A percentile compares a stretch with the other conserved stretches of the same genome.
These are phyloP conservation scores for Pascua sp. DNA, from an alignment of 1,284 basidiomycete genomes.

Conservation along the genomic window DNA sequence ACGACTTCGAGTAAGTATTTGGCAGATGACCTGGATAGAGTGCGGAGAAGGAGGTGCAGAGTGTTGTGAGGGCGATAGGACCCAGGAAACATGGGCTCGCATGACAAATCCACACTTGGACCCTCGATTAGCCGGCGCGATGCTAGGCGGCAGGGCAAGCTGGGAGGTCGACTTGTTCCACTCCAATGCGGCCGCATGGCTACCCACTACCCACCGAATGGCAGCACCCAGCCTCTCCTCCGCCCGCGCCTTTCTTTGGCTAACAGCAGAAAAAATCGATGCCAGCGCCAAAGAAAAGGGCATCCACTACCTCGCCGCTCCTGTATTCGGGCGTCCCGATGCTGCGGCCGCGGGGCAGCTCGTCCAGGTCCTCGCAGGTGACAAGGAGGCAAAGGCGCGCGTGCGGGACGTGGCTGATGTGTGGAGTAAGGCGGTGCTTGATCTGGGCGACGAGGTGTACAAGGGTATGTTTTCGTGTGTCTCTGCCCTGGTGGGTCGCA, in stretches of 20 bases:
- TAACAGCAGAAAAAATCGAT: conserved; percentile 24
- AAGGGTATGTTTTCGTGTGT: conserved; percentile 25
- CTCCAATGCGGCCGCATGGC: too few species aligned
- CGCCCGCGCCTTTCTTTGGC: too few species aligned
- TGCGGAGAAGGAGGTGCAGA: too few species aligned
- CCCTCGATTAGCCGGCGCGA: too few species aligned
- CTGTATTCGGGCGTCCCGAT: conserved; percentile 37
- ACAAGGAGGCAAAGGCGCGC: conserved; percentile 13
- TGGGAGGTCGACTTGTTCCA: too few species aligned
- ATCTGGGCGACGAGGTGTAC: conserved; percentile 35
- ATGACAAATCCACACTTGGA: too few species aligned
- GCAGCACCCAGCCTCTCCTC: too few species aligned
- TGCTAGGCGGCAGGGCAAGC: too few species aligned
- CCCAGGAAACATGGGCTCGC: too few species aligned
- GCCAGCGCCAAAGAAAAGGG: conserved; percentile 21
- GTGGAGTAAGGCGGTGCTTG: conserved; percentile 24
- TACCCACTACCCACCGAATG: too few species aligned
- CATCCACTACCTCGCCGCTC: conserved; percentile 28
- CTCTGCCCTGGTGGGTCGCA: not conserved
- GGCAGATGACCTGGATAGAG: too few species aligned
- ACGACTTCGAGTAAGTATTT: conserved; percentile 28
- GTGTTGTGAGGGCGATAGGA: too few species aligned
- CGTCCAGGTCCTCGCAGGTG: conserved; percentile 29
- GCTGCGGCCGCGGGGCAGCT: conserved; percentile 30
- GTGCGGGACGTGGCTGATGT: conserved; percentile 24